A percentile compares a stretch with the other conserved stretches of the same genome.
Conservation (phyloP, 148 eudicot species). For the Camellia lanceoleosa region DNA sequence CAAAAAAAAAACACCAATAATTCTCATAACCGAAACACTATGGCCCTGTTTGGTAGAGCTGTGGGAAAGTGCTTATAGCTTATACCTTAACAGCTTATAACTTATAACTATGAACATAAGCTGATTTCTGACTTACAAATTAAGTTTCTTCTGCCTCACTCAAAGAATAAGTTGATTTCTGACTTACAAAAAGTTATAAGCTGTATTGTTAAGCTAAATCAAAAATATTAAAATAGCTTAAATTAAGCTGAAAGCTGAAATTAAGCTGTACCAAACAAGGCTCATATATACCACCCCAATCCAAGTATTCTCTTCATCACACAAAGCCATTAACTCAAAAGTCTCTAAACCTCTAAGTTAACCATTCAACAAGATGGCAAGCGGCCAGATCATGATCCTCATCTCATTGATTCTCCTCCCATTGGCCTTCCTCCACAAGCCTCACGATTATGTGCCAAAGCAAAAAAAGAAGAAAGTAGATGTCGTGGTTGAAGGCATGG, state of each 20-base stretch:
- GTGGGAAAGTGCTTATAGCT: no score
- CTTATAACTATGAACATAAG: no score
- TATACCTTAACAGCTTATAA: no score
- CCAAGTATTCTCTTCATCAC: not conserved
- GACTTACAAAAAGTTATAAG: no score
- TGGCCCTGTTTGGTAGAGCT: not conserved
- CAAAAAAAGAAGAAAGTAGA: conserved; percentile 32
- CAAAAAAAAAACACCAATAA: conserved; percentile 1
- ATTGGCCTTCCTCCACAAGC: conserved; percentile 21
- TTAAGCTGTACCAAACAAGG: no score
- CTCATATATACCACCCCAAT: conserved; percentile 21
- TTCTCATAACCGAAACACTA: conserved; percentile 14
- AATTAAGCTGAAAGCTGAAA: no score
- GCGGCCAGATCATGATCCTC: conserved; percentile 25
- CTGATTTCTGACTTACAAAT: no score
- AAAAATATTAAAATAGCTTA: no score
- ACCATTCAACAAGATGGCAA: conserved; percentile 37
- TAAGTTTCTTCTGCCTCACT: no score
- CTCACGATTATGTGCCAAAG: conserved; percentile 16
- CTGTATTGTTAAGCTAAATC: no score
- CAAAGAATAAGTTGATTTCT: no score
- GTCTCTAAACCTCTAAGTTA: conserved; percentile 1
- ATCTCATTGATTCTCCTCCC: conserved; percentile 37
- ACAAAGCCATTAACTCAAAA: conserved; percentile 11
- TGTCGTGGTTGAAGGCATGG: conserved; percentile 67